phyloP scores from a whole-genome alignment of 306 rosid genomes.

The Urtica urens region DNA sequence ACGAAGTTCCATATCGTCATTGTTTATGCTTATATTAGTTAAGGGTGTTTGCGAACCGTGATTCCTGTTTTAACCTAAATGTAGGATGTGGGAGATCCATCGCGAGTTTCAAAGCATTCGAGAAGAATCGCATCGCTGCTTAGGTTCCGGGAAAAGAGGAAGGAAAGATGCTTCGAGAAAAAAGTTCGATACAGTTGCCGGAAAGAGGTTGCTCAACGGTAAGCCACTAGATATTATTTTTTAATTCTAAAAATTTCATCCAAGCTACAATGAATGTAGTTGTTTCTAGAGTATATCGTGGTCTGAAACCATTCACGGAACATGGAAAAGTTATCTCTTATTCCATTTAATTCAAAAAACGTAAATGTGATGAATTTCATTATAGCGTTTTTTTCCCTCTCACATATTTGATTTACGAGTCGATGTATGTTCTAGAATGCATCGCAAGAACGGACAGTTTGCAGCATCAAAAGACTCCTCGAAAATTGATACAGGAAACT shows the following conservation, averaged over 20 bases:
- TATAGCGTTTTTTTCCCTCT: constrained; percentile 1
- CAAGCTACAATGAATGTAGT: too few relatives aligned
- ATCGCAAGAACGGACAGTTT: constrained; percentile 74
- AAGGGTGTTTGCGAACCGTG: neutral
- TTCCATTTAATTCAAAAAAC: too few relatives aligned
- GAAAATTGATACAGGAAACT: constrained; percentile 33
- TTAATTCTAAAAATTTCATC: too few relatives aligned
- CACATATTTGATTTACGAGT: neutral
- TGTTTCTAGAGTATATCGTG: too few relatives aligned
- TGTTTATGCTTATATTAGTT: constrained; percentile 1
- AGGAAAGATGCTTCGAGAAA: constrained; percentile 73
- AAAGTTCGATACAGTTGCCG: constrained; percentile 63
- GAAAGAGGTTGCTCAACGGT: constrained; percentile 75
- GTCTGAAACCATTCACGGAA: too few relatives aligned
- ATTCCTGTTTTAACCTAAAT: constrained; percentile 2
- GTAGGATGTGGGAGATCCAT: constrained; percentile 41
- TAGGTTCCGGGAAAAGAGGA: constrained; percentile 72
- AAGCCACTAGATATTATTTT: constrained; percentile 15
- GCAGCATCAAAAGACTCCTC: constrained; percentile 50
- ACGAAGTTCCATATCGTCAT: constrained; percentile 1
- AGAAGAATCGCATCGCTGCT: constrained; percentile 66
- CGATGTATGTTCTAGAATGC: constrained; percentile 33
- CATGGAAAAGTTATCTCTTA: too few relatives aligned
- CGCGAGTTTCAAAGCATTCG: constrained; percentile 42
- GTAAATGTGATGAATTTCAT: too few relatives aligned